Evolutionary conservation across 768 basidiomycete genomes (phyloP).

Genomic region (Astraeus odoratus): DNA sequence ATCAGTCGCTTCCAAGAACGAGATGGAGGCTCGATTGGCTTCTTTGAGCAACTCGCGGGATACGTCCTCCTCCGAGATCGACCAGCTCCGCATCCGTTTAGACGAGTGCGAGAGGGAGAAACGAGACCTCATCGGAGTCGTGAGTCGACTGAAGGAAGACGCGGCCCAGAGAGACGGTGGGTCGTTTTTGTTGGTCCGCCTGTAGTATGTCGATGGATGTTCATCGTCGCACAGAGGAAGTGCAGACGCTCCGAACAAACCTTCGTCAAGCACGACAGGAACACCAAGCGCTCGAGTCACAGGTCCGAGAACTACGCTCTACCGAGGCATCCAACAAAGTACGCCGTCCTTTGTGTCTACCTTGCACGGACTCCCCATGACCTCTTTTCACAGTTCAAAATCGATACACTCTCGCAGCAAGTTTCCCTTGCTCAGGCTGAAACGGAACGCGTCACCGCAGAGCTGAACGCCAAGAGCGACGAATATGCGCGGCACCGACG

Average conservation of each 20-base stretch:
- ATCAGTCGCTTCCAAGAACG: conserved; percentile 39
- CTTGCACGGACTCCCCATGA: not conserved
- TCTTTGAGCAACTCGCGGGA: conserved; percentile 52
- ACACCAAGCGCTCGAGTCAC: conserved; percentile 57
- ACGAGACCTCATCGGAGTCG: conserved; percentile 76
- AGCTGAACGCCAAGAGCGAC: conserved; percentile 67
- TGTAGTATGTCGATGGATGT: not conserved
- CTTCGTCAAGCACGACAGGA: conserved; percentile 75
- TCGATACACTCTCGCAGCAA: conserved; percentile 80
- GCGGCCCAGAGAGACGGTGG: conserved; percentile 66
- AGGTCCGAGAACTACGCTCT: conserved; percentile 67
- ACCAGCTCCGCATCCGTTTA: conserved; percentile 49
- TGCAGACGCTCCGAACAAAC: conserved; percentile 57
- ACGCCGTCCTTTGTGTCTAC: conserved; percentile 7
- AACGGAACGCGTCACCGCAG: conserved; percentile 59
- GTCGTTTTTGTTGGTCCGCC: conserved; percentile 10
- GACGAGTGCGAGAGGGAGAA: conserved; percentile 86
- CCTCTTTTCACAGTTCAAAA: conserved; percentile 64
- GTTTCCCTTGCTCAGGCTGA: conserved; percentile 72
- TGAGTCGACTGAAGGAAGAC: conserved; percentile 79
- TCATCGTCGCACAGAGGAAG: conserved; percentile 47
- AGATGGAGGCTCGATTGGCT: conserved; percentile 50
- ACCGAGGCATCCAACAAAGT: conserved; percentile 74
- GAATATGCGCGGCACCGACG: conserved; percentile 82
- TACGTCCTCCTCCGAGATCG: conserved; percentile 56